Evolutionary conservation across 495 filamentous ascomycete genomes (phyloP).

Genomic region (Parathielavia appendiculata): DNA sequence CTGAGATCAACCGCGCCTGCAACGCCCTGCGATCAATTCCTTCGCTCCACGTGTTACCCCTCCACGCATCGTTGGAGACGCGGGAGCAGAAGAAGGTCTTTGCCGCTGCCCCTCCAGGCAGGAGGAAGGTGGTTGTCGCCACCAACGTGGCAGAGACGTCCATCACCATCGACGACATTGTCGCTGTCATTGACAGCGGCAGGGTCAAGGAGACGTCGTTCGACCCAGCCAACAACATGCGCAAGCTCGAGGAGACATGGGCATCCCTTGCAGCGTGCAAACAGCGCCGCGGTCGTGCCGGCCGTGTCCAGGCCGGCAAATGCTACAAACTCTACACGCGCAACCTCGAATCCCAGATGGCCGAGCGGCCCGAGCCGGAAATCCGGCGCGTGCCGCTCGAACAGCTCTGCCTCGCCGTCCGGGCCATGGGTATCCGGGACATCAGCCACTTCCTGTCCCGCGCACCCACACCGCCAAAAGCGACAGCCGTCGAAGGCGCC

Average conservation of each 20-base stretch:
- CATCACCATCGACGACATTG: conserved; percentile 95
- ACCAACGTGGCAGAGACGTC: conserved; percentile 98
- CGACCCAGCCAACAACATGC: conserved; percentile 88
- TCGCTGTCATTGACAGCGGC: conserved; percentile 93
- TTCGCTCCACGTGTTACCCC: conserved; percentile 71
- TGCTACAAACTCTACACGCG: conserved; percentile 96
- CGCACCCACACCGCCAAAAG: conserved; percentile 82
- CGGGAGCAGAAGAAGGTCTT: conserved; percentile 86
- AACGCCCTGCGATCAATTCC: conserved; percentile 63
- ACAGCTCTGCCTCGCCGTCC: conserved; percentile 87
- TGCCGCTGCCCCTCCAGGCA: conserved; percentile 64
- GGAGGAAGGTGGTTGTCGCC: conserved; percentile 84
- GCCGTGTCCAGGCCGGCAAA: conserved; percentile 80
- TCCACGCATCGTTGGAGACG: conserved; percentile 88
- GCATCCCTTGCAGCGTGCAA: conserved; percentile 92
- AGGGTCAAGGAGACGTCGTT: conserved; percentile 95
- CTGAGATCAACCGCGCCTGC: conserved; percentile 82
- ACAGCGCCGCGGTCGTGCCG: conserved; percentile 91
- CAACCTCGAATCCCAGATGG: conserved; percentile 79
- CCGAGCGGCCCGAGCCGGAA: conserved; percentile 84
- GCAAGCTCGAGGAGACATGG: conserved; percentile 90
- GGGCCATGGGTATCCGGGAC: conserved; percentile 86
- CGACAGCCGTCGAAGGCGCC: conserved; percentile 77
- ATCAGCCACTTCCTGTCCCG: conserved; percentile 75
- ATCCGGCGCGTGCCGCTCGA: conserved; percentile 89